A percentile compares a stretch with the other conserved stretches of the same genome.
Conservation (phyloP, 129 eudicot species). For the Escallonia rubra region DNA sequence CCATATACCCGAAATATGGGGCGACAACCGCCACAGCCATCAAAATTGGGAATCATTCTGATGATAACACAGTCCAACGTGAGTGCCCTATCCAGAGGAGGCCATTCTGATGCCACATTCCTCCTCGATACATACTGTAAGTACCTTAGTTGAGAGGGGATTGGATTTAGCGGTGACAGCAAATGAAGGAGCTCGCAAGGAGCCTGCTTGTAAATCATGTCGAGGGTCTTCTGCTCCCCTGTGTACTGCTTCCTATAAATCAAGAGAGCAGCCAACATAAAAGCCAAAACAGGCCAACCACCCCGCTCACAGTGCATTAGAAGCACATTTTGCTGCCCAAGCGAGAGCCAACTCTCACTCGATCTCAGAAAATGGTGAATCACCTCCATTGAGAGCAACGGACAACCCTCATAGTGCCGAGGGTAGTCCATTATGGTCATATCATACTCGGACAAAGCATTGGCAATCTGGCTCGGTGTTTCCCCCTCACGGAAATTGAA, state of each 20-base stretch:
- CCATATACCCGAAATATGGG: slow-evolving; percentile 83
- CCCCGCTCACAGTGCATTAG: slow-evolving; percentile 87
- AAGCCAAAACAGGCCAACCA: slow-evolving; percentile 88
- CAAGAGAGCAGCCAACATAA: slow-evolving; percentile 76
- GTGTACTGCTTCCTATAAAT: slow-evolving; percentile 58
- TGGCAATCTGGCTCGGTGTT: slow-evolving; percentile 40
- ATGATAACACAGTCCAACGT: slow-evolving; percentile 70
- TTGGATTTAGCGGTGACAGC: slow-evolving; percentile 62
- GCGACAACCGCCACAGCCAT: slow-evolving; percentile 72
- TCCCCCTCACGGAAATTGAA: slow-evolving; percentile 60
- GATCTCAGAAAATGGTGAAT: slow-evolving; percentile 76
- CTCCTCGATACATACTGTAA: slow-evolving; percentile 72
- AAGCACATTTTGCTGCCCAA: slow-evolving; percentile 71
- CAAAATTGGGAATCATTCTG: slow-evolving; percentile 63
- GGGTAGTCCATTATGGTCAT: slow-evolving; percentile 87
- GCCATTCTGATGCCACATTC: slow-evolving; percentile 72
- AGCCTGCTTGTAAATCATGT: slow-evolving; percentile 80
- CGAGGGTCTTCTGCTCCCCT: slow-evolving; percentile 68
- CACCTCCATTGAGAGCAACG: slow-evolving; percentile 73
- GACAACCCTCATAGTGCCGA: slow-evolving; percentile 70
- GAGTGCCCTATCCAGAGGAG: slow-evolving; percentile 65
- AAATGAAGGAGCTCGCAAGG: slow-evolving; percentile 68
- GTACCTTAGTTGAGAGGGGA: slow-evolving; percentile 81
- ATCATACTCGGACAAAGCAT: slow-evolving; percentile 58
- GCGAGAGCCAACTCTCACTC: slow-evolving; percentile 82